Conservation (phyloP, 1,284 basidiomycete species). For the Puccinia brachypodii region DNA sequence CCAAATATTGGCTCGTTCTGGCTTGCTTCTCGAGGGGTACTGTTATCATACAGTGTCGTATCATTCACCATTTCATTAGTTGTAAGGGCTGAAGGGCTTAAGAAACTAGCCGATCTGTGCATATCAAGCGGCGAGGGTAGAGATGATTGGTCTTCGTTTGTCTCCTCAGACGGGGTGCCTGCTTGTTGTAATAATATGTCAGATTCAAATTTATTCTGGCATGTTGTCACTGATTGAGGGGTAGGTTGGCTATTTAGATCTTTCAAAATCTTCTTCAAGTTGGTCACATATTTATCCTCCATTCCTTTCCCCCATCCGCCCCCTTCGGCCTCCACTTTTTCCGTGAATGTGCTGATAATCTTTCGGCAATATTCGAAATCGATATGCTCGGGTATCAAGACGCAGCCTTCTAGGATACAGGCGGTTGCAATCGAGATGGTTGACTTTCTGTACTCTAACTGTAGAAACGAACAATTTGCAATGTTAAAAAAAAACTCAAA, state of each 20-base stretch:
- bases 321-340: slow-evolving; percentile 14
- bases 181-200: neutral
- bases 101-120: neutral
- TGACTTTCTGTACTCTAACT: slow-evolving; percentile 29
- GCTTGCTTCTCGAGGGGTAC: neutral
- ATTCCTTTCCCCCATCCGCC: slow-evolving; percentile 19
- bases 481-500: neutral
- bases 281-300: slow-evolving; percentile 33
- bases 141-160: neutral
- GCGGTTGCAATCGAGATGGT: slow-evolving; percentile 31
- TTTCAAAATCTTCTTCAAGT: neutral
- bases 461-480: neutral
- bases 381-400: slow-evolving; percentile 41
- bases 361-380: slow-evolving; percentile 17
- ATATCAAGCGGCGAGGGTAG: neutral
- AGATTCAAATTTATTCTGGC: neutral
- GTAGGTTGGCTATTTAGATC: slow-evolving; percentile 2
- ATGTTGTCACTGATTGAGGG: neutral
- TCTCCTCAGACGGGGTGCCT: neutral
- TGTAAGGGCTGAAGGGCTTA: neutral
- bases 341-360: slow-evolving; percentile 18
- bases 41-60: neutral
- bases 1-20: neutral
- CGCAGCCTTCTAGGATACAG: slow-evolving; percentile 26
- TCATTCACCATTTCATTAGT: neutral